Base-by-base conservation (phyloP, 768 basidiomycete genomes). In the Termitomyces sp. region DNA sequence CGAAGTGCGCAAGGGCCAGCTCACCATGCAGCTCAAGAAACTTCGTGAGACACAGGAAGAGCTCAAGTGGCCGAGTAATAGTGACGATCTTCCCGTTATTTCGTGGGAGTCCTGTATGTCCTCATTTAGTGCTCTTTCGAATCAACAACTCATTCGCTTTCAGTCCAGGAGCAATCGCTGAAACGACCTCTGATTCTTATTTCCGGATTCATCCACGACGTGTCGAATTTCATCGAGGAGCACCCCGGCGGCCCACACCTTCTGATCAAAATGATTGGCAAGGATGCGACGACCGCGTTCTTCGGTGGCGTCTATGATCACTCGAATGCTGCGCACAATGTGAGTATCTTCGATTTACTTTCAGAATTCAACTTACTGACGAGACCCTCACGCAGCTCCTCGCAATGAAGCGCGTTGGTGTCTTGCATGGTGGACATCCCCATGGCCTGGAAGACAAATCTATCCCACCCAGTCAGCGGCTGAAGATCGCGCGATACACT, bases 11-110 rank as follows among this genome's bases (percentile, higher is more conserved):
- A 98, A 97, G 74, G 94, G 94, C 34, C 87, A 94, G 67, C 81
- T 95, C 44, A 95, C 94, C 30, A 95, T 98, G 93, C 80, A 95
- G 67, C 79, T 98, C 52, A 95, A 95, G 77, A 86, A 86, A 62
- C 79, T 97, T 35, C 83, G 88, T 52, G 81, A 81, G 67, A 85
- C 86, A 12, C 88, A 91, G 65, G 91, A 94, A 34, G 74, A 70
- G 17, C 77, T 98, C 37, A 68, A 72, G 23, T 97, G 94, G 94
- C 94, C 94, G 2, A 81, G 78, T 16, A 84, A 89, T 52, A 82
- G 74, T 57, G 83, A 81, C 52, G 82, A 93, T 56, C 75, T 98
- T 25, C 89, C 89, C 3, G 79, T 97, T 53, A 82, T 95, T 64
- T 82, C 76, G 54, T 96, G 93, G 92, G 91, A 94, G 41, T 85